Percentiles rank a stretch among this genome's conserved stretches.
Evolutionary conservation across 1,139 yeast species (phyloP).

Genomic region (Debaryomyces udenii): DNA sequence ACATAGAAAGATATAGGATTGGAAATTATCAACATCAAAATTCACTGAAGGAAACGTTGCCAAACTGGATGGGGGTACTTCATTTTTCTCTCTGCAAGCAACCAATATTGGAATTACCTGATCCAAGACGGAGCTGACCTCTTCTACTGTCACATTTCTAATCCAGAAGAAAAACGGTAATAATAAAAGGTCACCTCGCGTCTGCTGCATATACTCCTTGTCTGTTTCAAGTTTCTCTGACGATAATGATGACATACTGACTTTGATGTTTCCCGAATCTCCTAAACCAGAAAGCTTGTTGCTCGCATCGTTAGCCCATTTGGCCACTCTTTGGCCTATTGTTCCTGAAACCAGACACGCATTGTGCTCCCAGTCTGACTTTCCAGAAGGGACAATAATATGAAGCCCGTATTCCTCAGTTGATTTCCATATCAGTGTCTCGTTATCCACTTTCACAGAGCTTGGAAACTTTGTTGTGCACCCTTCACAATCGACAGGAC

Average conservation of each 20-base stretch:
- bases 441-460: conserved; percentile 56
- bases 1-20: conserved; percentile 72
- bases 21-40: conserved; percentile 37
- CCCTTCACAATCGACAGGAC: conserved; percentile 51
- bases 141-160: conserved; percentile 47
- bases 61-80: conserved; percentile 8
- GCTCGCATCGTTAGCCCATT: conserved; percentile 43
- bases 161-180: conserved; percentile 84
- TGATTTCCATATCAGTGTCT: conserved; percentile 64
- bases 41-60: conserved; percentile 20
- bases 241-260: conserved; percentile 55
- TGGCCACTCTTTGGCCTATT: conserved; percentile 51
- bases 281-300: conserved; percentile 21
- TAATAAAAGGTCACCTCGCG: conserved; percentile 60
- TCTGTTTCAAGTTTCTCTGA: conserved; percentile 39
- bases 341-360: conserved; percentile 59
- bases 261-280: conserved; percentile 39
- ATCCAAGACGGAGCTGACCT: conserved; percentile 49
- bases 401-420: conserved; percentile 73
- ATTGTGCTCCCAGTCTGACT: conserved; percentile 81
- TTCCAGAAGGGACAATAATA: conserved; percentile 79
- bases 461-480: conserved; percentile 59
- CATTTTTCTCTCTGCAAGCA: conserved; percentile 23
- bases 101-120: conserved; percentile 48
- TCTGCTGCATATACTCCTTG: conserved; percentile 42